Base-by-base conservation (phyloP, 306 rosid species). In the Cicer yamashitae region DNA sequence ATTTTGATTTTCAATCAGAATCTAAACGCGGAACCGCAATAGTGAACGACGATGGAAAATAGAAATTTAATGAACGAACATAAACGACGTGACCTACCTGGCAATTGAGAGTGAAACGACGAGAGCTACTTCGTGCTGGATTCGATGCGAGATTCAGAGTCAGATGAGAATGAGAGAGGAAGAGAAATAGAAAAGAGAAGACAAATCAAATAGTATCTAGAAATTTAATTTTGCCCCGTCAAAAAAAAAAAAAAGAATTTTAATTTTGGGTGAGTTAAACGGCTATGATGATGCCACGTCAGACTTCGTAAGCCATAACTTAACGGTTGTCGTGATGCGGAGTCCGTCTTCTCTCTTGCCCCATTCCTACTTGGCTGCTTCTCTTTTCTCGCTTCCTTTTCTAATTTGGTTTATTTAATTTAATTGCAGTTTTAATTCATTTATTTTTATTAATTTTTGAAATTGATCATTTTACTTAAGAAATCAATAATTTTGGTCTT, bases 21-120 rank as follows among this genome's bases (percentile, higher is more conserved):
- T 20, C 66, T 40, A 10, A 71, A 52, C 73, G 48, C 18, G 65
- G 77, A 78, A 78, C 77, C 39, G 70, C 1, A n/a, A 52, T 3
- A 38, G 22, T 53, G 9, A 34, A 25, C 54, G 54, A 44, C 3
- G 44, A 45, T 3, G 57, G 54, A 61, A 39, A 11, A 39, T 20
- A 38, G 8, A 12, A 15, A 58, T 52, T 44, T 46, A 59, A 12
- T 12, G n/a, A 13, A 15, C 2, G 74, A 71, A 57, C 2, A 58
- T 6, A 81, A 63, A 63, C 78, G 84, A 70, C 70, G 3, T 1
- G 38, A 43, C 47, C 25, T 75, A 81, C 84, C 81, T 75, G 73
- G 69, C 14, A 69, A 52, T 22, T 34, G 73, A n/a, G 71, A 70
- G 71, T 38, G 8, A 75, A 68, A 75, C 80, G 67, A 15, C 72